These are phyloP conservation scores for Cucurbita maxima DNA, from an alignment of 306 rosid species.

Conservation along the genomic window DNA sequence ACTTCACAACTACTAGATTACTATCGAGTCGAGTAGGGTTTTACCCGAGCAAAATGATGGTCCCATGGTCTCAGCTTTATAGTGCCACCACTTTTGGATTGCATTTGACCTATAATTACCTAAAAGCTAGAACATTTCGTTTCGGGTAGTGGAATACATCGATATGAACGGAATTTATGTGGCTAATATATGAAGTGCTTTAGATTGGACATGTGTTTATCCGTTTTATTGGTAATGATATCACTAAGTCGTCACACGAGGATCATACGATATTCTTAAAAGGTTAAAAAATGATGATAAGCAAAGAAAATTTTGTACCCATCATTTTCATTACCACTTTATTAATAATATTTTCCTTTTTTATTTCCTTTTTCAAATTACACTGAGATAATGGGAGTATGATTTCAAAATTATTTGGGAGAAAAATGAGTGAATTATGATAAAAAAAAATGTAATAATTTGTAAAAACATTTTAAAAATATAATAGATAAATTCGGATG, in stretches of 20 bases:
- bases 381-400: background rate
- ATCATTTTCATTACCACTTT: conserved; percentile 1
- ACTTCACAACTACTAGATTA: too few species aligned
- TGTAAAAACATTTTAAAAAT: too few species aligned
- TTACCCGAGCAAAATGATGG: background rate
- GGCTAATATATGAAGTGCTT: background rate
- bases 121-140: background rate
- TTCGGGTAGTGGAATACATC: background rate
- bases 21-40: background rate
- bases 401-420: background rate
- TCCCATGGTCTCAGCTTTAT: background rate
- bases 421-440: background rate
- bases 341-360: background rate
- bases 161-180: background rate
- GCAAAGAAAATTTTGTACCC: background rate
- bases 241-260: too few species aligned
- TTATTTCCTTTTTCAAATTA: background rate
- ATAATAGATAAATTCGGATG: too few species aligned
- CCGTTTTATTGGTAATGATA: too few species aligned
- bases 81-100: background rate
- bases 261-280: too few species aligned
- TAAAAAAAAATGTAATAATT: background rate
- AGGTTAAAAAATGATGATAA: too few species aligned
- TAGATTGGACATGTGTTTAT: background rate
- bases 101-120: background rate